Evolutionary conservation across 129 eudicot genomes (phyloP), one percentile per base, ranked within the genome.

Genomic region (Glebionis coronaria): DNA sequence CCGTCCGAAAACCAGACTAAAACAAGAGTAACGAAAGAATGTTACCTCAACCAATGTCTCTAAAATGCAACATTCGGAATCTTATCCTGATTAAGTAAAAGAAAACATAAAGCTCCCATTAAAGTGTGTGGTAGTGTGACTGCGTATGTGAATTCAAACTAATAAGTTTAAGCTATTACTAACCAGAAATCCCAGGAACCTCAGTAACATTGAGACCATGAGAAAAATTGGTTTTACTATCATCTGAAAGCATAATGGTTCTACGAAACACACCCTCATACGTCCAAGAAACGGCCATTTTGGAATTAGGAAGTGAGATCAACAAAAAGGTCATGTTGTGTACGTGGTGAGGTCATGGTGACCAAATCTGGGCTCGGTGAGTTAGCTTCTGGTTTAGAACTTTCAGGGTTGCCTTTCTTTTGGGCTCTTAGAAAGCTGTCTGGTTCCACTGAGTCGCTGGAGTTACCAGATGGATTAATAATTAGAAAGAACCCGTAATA

Each of bases 11-110:
- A 44, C 45, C 28, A 4, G 9, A 69, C 15, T 44, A 12, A 23
- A 38, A 13, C 1, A 19, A 31, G 28, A 5, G 21, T 52, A 54
- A 21, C 14, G 27, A 21, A 58, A 65, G 65, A 64, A 56, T 16
- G 56, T 76, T 75, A 90, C 97, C 97, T 90, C 84, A 70, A 90
- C 97, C 44, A 90, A 84, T 14, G 97, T n/a, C n/a, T n/a, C n/a
- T n/a, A n/a, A 8, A 45, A 45, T 45, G 50, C 50, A 45, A 45
- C 50, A 7, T 45, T 11, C 50, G 12, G 11, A 45, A 45, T 11
- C 50, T 45, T 45, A 45, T 45, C 50, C 50, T 45, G 12, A 2
- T 45, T 1, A 45, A 45, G 11, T 7, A 2, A 2, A 45, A 45
- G 12, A 45, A 2, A 1, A 2, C 1, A 45, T 5, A 45, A 45